These are phyloP conservation scores for Coniochaeta hoffmannii DNA, from an alignment of 2,329 filamentous ascomycete species.

Conservation along the genomic window DNA sequence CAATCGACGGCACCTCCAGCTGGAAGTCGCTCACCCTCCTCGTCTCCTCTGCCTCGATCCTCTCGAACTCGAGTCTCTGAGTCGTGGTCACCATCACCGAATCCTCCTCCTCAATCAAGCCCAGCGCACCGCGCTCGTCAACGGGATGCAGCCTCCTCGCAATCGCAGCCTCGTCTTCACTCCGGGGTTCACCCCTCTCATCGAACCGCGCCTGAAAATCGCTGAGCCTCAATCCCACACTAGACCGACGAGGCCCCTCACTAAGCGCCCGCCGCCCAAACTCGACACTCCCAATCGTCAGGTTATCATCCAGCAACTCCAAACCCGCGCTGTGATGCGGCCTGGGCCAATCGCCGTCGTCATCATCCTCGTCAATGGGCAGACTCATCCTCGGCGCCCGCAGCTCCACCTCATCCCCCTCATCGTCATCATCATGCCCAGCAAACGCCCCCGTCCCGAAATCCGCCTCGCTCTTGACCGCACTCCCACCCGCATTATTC, in stretches of 20 bases:
- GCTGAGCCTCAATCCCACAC: slow-evolving; percentile 45
- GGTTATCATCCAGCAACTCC: slow-evolving; percentile 53
- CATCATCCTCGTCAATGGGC: slow-evolving; percentile 40
- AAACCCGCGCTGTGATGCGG: slow-evolving; percentile 47
- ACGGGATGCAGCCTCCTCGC: slow-evolving; percentile 39
- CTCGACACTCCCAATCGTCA: slow-evolving; percentile 53
- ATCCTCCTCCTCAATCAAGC: slow-evolving; percentile 29
- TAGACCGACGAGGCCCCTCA: slow-evolving; percentile 36
- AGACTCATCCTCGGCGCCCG: slow-evolving; percentile 48
- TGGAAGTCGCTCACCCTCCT: slow-evolving; percentile 43
- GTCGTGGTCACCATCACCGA: no score
- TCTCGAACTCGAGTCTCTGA: slow-evolving; percentile 20
- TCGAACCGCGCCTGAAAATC: slow-evolving; percentile 33
- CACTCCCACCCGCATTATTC: slow-evolving; percentile 11
- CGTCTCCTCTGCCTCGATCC: slow-evolving; percentile 24
- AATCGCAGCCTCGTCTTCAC: slow-evolving; percentile 29
- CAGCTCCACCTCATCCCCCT: slow-evolving; percentile 43
- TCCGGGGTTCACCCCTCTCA: slow-evolving; percentile 27
- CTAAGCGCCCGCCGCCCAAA: slow-evolving; percentile 44
- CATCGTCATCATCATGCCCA: slow-evolving; percentile 33
- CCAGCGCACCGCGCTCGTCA: slow-evolving; percentile 27
- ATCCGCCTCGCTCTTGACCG: slow-evolving; percentile 13
- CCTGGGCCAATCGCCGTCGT: slow-evolving; percentile 42
- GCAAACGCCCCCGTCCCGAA: slow-evolving; percentile 11
- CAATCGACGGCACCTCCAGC: slow-evolving; percentile 36